Base-by-base conservation (phyloP, 441 rosid species). In the Raphanus hybrid region DNA sequence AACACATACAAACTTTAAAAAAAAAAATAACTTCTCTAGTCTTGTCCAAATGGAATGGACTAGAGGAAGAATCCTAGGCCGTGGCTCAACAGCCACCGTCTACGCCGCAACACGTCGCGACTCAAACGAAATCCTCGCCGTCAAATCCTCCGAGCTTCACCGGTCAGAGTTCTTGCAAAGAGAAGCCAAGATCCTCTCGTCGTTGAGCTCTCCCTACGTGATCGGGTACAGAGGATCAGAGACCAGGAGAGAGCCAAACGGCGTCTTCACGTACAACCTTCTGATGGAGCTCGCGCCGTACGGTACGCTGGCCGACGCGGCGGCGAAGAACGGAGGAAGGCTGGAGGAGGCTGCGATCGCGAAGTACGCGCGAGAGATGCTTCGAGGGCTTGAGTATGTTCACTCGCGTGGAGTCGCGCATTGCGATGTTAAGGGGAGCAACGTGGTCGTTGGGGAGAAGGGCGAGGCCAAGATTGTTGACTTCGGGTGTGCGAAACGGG, bases 51-150 rank as follows among this genome's bases (percentile, higher is more conserved):
- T 88, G 94, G 81, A 82, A 70, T 91, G 97, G 94, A 88, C 85
- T n/a, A 85, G 91, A 76, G 90, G 93, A 74, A 84, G 62, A 54
- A 48, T 82, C 69, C 74, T 92, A 48, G 97, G 94, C 84, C 84
- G 68, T n/a, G 92, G 93, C 85, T 86, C 94, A 55, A 80, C 93
- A 2, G 95, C 97, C 81, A 79, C 88, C 80, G 95, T 90, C 68
- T 87, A 81, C 73, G 58, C 84, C 32, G 93, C 93, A 73, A 83
- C 86, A 26, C 74, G 82, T 61, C 59, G 52, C 62, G 71, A 8
- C 12, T 85, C 91, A 57, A 85, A 81, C 11, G 80, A 82, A 1
- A 54, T 78, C 62, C 83, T 87, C 45, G 97, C 97, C 18, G 97
- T 85, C 59, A 91, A 91, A 78, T 91, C 92, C 0, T 79, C 82